Evolutionary conservation across 2,329 filamentous ascomycete genomes (phyloP).

Genomic region (Curvularia spicifera): DNA sequence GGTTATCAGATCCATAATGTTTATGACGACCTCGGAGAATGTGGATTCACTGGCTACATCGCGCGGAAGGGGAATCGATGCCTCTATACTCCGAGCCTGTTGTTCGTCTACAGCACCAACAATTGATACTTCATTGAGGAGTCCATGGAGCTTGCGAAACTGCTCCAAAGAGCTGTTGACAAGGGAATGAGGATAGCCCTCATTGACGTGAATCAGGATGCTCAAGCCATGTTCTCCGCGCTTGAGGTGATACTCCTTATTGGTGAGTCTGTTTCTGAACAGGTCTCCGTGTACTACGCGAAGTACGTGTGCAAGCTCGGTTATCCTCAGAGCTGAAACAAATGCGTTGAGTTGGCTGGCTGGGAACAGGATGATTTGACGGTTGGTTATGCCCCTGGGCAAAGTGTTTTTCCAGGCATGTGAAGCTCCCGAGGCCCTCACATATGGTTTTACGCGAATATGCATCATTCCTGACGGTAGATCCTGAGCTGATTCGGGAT

Average conservation of each 20-base stretch:
- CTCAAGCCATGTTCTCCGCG: background rate
- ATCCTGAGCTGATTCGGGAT: background rate
- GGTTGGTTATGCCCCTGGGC: no score
- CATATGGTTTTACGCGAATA: background rate
- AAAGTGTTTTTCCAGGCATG: background rate
- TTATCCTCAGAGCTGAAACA: background rate
- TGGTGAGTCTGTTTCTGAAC: background rate
- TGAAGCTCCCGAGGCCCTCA: background rate
- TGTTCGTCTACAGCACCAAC: background rate
- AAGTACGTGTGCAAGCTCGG: background rate
- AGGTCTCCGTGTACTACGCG: background rate
- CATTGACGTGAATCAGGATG: background rate
- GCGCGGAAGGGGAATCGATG: background rate
- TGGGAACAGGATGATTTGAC: background rate
- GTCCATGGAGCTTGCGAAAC: background rate
- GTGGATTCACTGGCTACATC: background rate
- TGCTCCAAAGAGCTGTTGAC: background rate
- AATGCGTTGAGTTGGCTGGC: background rate
- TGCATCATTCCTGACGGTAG: background rate
- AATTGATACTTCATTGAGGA: background rate
- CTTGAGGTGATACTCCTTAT: background rate
- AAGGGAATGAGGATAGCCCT: background rate
- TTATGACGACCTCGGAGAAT: background rate
- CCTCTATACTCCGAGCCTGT: background rate
- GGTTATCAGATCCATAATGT: background rate